Conservation (phyloP, 805 yeast genomes). For the Lachancea kluyveri region DNA sequence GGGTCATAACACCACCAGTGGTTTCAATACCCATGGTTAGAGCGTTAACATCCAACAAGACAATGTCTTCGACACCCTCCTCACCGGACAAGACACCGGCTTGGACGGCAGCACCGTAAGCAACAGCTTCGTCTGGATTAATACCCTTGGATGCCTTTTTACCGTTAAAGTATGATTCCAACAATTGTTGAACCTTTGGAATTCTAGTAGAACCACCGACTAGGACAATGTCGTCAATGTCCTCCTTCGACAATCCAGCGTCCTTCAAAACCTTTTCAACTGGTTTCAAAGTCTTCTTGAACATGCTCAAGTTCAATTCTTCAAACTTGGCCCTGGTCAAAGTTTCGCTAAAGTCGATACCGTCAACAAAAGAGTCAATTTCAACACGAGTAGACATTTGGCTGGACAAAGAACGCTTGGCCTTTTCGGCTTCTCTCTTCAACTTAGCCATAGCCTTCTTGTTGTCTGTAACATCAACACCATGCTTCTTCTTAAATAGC, state of each 20-base stretch:
- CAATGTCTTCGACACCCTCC: slow-evolving; percentile 85
- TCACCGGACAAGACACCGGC: slow-evolving; percentile 97
- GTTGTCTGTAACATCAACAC: slow-evolving; percentile 74
- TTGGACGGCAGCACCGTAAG: slow-evolving; percentile 99
- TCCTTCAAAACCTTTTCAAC: slow-evolving; percentile 95
- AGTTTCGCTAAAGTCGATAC: slow-evolving; percentile 92
- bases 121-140: slow-evolving; percentile 99
- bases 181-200: slow-evolving; percentile 93
- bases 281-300: slow-evolving; percentile 92
- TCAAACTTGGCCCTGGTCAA: slow-evolving; percentile 97
- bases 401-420: slow-evolving; percentile 91
- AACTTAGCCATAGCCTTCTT: slow-evolving; percentile 85
- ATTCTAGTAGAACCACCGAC: slow-evolving; percentile 99
- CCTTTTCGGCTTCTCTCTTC: slow-evolving; percentile 97
- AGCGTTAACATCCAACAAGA: slow-evolving; percentile 89
- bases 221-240: slow-evolving; percentile 88
- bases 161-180: slow-evolving; percentile 86
- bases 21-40: slow-evolving; percentile 94
- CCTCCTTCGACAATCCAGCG: slow-evolving; percentile 80
- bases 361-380: slow-evolving; percentile 91
- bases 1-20: slow-evolving; percentile 96
- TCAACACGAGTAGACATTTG: slow-evolving; percentile 95
- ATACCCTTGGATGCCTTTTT: slow-evolving; percentile 96
- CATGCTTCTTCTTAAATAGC: slow-evolving; percentile 87
- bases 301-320: slow-evolving; percentile 87